Percentiles rank a stretch among this genome's conserved stretches.
phyloP scores from a whole-genome alignment of 2,329 filamentous ascomycete genomes.

The Colletotrichum sp. region DNA sequence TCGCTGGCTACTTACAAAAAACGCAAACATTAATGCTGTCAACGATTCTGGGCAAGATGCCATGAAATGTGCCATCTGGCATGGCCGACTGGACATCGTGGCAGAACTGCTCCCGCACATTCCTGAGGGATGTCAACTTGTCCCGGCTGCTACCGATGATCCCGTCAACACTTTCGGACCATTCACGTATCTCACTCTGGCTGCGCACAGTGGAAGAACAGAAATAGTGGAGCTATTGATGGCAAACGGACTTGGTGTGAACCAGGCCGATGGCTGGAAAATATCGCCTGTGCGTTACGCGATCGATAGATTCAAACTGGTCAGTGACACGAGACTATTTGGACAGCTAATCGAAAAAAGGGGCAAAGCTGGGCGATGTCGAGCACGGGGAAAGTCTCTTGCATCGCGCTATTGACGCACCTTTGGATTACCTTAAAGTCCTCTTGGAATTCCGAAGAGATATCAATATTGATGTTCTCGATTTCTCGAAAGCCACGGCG shows the following conservation, averaged over 20 bases:
- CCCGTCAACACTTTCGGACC: rapidly evolving
- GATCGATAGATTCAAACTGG: not conserved
- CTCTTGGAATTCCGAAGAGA: not conserved
- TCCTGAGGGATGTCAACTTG: not conserved
- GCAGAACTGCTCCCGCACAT: not conserved
- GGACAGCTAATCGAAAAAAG: not conserved
- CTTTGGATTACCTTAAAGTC: not conserved
- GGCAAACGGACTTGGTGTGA: not conserved
- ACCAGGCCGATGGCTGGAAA: not conserved
- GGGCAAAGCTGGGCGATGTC: not conserved
- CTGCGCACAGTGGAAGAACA: not conserved
- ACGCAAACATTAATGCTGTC: rapidly evolving
- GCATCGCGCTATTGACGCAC: not conserved
- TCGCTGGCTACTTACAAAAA: not conserved
- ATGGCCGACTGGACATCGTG: not conserved
- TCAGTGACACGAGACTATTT: not conserved
- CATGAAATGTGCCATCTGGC: not conserved
- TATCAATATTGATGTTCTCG: not conserved
- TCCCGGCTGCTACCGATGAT: not conserved
- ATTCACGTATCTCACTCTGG: not conserved
- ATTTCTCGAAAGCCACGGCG: not conserved
- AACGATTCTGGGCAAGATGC: not conserved
- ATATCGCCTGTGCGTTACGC: not conserved
- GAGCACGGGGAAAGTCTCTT: not conserved
- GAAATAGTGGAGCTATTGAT: not conserved